A percentile compares a stretch with the other conserved stretches of the same genome.
phyloP scores from a whole-genome alignment of 352 stramenopile genomes.

The Phytopythium sindhum region DNA sequence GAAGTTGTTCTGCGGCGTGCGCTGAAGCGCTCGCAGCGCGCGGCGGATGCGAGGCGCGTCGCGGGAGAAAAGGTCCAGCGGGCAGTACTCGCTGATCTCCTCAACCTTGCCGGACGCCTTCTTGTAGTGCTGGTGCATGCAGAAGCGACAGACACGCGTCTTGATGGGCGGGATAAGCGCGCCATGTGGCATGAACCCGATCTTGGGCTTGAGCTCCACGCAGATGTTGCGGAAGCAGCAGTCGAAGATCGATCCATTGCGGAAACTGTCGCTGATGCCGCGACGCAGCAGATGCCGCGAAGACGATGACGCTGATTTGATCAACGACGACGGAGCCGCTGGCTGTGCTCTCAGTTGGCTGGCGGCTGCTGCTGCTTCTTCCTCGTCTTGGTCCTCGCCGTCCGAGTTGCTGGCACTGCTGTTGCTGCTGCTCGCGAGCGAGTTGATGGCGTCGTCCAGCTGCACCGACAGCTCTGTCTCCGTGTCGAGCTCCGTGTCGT shows the following conservation, averaged over 20 bases:
- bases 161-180: slow-evolving; percentile 58
- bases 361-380: slow-evolving; percentile 8
- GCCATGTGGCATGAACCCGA: slow-evolving; percentile 67
- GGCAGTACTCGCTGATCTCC: slow-evolving; percentile 81
- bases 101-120: slow-evolving; percentile 65
- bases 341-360: not conserved
- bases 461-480: slow-evolving; percentile 12
- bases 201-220: slow-evolving; percentile 88
- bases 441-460: slow-evolving; percentile 24
- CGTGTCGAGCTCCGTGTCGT: slow-evolving; percentile 13
- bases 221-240: slow-evolving; percentile 85
- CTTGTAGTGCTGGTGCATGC: slow-evolving; percentile 90
- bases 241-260: slow-evolving; percentile 70
- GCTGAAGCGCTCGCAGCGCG: slow-evolving; percentile 61
- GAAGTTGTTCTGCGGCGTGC: slow-evolving; percentile 89
- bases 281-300: slow-evolving; percentile 3
- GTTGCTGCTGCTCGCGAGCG: slow-evolving; percentile 23
- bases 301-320: not conserved
- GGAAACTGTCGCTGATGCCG: slow-evolving; percentile 17
- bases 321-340: not conserved
- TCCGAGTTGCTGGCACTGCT: slow-evolving; percentile 28
- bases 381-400: slow-evolving; percentile 19
- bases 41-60: slow-evolving; percentile 50
- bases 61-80: slow-evolving; percentile 77
- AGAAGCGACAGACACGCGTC: slow-evolving; percentile 72